Evolutionary conservation across 1,139 yeast species (phyloP).

Genomic region (Nakaseomyces nivariensis): DNA sequence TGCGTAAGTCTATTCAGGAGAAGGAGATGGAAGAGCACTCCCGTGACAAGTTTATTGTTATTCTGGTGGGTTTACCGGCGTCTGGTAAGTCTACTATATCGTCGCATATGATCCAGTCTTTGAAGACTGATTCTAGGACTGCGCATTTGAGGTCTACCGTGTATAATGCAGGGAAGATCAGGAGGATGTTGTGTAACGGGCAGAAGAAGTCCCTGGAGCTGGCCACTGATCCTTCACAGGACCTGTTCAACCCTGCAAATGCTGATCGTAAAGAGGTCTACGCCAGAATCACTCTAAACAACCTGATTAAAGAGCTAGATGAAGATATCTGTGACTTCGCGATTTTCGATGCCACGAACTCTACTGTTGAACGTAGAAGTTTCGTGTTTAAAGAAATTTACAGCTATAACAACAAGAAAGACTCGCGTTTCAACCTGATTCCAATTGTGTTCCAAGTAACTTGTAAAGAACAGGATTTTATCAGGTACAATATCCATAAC

Average conservation of each 20-base stretch:
- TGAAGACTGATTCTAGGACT: conserved; percentile 26
- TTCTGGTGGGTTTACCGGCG: conserved; percentile 63
- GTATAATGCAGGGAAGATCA: conserved; percentile 49
- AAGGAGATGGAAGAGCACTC: background rate
- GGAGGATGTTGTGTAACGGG: conserved; percentile 33
- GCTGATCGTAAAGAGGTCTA: conserved; percentile 45
- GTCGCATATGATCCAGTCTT: conserved; percentile 38
- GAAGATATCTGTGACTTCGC: conserved; percentile 45
- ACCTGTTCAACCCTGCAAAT: conserved; percentile 41
- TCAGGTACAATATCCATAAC: conserved; percentile 50
- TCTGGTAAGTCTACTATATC: conserved; percentile 61
- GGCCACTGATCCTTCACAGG: conserved; percentile 27
- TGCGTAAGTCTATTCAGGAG: background rate
- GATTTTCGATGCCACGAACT: conserved; percentile 62
- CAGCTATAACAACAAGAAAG: conserved; percentile 14
- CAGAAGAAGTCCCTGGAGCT: conserved; percentile 16
- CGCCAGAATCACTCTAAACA: conserved; percentile 49
- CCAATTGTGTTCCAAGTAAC: conserved; percentile 37
- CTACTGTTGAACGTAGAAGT: conserved; percentile 44
- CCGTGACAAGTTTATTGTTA: conserved; percentile 34
- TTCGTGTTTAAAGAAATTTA: conserved; percentile 27
- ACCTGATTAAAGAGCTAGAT: conserved; percentile 39
- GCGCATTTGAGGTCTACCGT: conserved; percentile 26
- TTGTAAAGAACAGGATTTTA: conserved; percentile 35
- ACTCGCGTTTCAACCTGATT: conserved; percentile 21